Percentiles rank a stretch among this genome's conserved stretches.
These are phyloP conservation scores for Hypoxylon lienhwacheense DNA, from an alignment of 495 filamentous ascomycete genomes.

Conservation along the genomic window DNA sequence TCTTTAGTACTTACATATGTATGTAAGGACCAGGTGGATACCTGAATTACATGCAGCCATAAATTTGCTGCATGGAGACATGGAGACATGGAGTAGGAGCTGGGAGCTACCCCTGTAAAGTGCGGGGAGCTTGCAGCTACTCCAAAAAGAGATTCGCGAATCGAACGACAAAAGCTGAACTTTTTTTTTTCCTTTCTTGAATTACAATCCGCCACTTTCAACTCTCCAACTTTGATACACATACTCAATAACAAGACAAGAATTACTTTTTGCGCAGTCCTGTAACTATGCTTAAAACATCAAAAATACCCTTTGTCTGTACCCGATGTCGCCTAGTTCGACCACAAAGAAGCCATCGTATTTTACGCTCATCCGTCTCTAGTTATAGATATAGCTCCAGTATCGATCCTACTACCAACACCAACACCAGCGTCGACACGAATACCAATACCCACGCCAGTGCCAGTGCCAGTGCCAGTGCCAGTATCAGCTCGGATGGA, in stretches of 20 bases:
- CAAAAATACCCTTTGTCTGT: conserved; percentile 22
- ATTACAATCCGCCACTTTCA: neutral
- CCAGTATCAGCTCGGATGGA: neutral
- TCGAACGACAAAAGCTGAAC: too few relatives aligned
- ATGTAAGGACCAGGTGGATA: too few relatives aligned
- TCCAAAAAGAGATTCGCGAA: conserved; percentile 27
- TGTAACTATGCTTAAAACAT: conserved; percentile 25
- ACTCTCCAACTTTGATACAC: neutral
- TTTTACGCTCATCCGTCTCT: conserved; percentile 19
- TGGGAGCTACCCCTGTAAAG: conserved; percentile 28
- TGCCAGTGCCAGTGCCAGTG: too few relatives aligned
- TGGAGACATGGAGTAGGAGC: neutral
- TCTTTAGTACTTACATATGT: too few relatives aligned
- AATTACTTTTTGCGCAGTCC: neutral
- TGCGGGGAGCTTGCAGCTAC: conserved; percentile 27
- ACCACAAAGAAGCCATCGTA: conserved; percentile 3
- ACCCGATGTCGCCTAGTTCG: conserved; percentile 31
- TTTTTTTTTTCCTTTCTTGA: neutral
- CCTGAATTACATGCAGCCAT: too few relatives aligned
- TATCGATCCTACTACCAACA: conserved; percentile 1
- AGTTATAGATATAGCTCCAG: conserved; percentile 11
- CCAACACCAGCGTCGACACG: too few relatives aligned
- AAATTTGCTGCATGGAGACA: too few relatives aligned
- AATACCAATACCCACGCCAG: too few relatives aligned
- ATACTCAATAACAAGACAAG: neutral